Conservation (phyloP, 495 filamentous ascomycete genomes). For the Lichina pygmaea region DNA sequence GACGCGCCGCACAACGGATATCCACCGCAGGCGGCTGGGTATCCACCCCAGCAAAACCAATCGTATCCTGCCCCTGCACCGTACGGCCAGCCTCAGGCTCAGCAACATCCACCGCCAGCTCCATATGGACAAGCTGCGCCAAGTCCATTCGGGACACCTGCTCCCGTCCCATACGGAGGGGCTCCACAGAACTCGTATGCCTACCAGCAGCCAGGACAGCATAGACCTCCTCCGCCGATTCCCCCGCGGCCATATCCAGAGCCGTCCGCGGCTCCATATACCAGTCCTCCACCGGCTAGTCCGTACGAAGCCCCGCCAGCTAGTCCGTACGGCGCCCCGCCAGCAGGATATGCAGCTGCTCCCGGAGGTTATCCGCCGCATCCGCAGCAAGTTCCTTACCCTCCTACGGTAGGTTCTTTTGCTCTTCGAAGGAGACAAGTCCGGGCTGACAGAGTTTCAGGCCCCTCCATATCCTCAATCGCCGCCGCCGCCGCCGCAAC, state of each 20-base stretch:
- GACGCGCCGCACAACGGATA: no score
- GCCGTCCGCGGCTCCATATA: no score
- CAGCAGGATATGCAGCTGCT: background rate
- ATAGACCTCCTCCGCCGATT: no score
- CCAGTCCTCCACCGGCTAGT: background rate
- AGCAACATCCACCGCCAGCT: background rate
- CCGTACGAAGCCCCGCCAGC: background rate
- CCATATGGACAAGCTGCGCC: background rate
- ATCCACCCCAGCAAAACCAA: no score
- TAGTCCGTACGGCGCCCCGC: background rate
- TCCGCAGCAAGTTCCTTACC: background rate
- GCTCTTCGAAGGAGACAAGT: no score
- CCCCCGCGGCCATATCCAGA: no score
- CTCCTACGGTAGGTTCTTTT: background rate
- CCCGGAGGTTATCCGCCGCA: background rate
- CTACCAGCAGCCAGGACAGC: no score
- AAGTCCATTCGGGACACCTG: background rate
- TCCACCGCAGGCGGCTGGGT: no score
- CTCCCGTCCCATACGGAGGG: background rate
- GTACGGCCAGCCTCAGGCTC: background rate
- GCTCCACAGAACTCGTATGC: background rate
- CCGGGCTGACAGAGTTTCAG: no score
- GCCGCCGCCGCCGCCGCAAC: background rate
- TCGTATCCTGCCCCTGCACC: no score
- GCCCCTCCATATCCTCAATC: no score